Conservation (phyloP, 306 rosid genomes). For the Mucuna pruriens region DNA sequence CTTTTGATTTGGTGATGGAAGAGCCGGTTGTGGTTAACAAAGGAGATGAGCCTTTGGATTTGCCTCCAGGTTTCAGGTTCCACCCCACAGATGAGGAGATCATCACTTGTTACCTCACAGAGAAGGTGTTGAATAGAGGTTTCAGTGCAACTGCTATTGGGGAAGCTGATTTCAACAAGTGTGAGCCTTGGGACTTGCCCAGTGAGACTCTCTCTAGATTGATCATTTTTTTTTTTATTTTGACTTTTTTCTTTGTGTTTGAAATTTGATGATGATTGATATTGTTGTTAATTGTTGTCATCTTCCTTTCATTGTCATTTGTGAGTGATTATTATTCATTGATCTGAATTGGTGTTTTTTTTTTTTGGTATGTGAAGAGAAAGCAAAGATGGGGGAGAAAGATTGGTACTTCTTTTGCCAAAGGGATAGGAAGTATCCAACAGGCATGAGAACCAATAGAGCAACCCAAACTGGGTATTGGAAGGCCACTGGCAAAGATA, state of each 20-base stretch:
- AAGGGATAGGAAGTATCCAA: conserved; percentile 87
- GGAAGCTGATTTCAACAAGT: conserved; percentile 86
- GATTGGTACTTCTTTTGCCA: conserved; percentile 90
- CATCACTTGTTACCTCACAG: conserved; percentile 62
- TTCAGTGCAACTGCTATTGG: conserved; percentile 80
- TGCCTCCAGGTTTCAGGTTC: conserved; percentile 94
- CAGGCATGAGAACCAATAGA: conserved; percentile 84
- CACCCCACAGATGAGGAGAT: conserved; percentile 92
- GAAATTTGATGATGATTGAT: neutral
- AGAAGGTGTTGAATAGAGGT: conserved; percentile 56
- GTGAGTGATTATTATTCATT: neutral
- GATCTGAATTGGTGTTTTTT: neutral
- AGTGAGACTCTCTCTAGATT: conserved; percentile 43
- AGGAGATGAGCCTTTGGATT: conserved; percentile 49
- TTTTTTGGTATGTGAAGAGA: conserved; percentile 49
- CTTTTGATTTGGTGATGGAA: conserved; percentile 39
- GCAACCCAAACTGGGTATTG: conserved; percentile 89
- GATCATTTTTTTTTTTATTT: neutral
- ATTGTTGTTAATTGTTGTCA: neutral
- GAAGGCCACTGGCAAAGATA: conserved; percentile 96
- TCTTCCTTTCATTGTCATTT: neutral
- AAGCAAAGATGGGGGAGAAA: conserved; percentile 93
- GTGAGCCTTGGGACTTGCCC: conserved; percentile 93
- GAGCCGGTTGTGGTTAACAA: conserved; percentile 50
- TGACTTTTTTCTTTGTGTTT: neutral